Conservation (phyloP, 78 protist species). For the Dictyostelium intermedium region DNA sequence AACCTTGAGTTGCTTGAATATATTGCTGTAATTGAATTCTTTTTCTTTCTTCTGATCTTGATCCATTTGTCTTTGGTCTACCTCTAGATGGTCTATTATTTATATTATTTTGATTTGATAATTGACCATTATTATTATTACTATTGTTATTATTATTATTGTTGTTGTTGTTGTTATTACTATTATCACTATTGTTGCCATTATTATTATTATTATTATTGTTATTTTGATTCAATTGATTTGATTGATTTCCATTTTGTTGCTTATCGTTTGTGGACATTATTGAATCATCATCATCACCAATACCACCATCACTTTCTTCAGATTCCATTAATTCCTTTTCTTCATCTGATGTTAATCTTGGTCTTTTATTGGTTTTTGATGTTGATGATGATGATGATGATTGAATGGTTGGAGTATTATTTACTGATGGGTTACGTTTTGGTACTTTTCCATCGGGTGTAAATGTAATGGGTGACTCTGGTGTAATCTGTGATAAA, state of each 20-base stretch:
- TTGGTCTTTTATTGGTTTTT: neutral
- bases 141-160: neutral
- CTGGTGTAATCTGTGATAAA: neutral
- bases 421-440: neutral
- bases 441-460: neutral
- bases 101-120: neutral
- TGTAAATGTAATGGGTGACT: neutral
- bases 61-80: constrained; percentile 3
- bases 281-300: neutral
- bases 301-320: neutral
- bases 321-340: neutral
- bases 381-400: neutral
- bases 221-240: neutral
- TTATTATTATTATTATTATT: neutral
- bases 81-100: neutral
- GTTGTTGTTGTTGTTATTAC: no score
- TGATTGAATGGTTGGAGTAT: neutral
- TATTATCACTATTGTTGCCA: neutral
- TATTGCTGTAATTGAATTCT: constrained; percentile 21
- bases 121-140: neutral
- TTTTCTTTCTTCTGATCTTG: constrained; percentile 14
- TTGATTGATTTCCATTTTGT: neutral
- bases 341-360: constrained; percentile 1
- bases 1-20: neutral
- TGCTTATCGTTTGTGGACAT: neutral